phyloP scores from a whole-genome alignment of 2,329 filamentous ascomycete genomes.

The Aspergillus pseudotamarii region DNA sequence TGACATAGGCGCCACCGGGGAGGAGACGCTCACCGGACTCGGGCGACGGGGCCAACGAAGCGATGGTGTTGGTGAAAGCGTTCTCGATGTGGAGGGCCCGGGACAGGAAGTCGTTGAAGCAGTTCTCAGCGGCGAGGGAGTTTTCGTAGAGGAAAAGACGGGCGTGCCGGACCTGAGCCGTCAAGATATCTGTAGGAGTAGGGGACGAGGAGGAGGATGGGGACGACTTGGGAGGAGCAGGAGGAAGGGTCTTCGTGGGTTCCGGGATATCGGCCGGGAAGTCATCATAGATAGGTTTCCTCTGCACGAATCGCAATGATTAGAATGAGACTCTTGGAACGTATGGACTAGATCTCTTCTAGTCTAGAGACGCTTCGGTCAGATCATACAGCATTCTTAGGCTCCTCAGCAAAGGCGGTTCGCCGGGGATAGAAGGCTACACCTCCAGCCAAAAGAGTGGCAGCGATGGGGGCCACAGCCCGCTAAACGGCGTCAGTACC shows the following conservation, averaged over 20 bases:
- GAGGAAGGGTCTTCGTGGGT: slow-evolving; percentile 25
- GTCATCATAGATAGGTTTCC: slow-evolving; percentile 51
- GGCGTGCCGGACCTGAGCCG: slow-evolving; percentile 75
- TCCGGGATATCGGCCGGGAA: slow-evolving; percentile 36
- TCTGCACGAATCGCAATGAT: slow-evolving; percentile 23
- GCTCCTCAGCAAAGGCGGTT: slow-evolving; percentile 47
- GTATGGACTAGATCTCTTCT: neutral
- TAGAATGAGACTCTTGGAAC: neutral
- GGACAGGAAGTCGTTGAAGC: slow-evolving; percentile 80
- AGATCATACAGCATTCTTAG: slow-evolving; percentile 36
- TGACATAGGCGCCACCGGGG: slow-evolving; percentile 86
- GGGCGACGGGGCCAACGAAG: slow-evolving; percentile 81
- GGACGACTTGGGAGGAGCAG: slow-evolving; percentile 24
- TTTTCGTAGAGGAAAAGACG: slow-evolving; percentile 80
- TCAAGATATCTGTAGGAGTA: slow-evolving; percentile 87
- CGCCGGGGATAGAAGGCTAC: slow-evolving; percentile 44
- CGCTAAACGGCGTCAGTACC: slow-evolving; percentile 36
- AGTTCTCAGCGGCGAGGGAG: slow-evolving; percentile 74
- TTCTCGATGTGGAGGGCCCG: slow-evolving; percentile 82
- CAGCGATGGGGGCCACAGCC: slow-evolving; percentile 44
- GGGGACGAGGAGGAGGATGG: slow-evolving; percentile 50
- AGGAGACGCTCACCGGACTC: slow-evolving; percentile 87
- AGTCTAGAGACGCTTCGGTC: neutral
- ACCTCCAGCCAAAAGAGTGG: slow-evolving; percentile 44
- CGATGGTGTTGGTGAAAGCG: slow-evolving; percentile 85